A percentile compares a stretch with the other conserved stretches of the same genome.
Conservation (phyloP, 2,329 filamentous ascomycete species). For the Monilinia fructigena region DNA sequence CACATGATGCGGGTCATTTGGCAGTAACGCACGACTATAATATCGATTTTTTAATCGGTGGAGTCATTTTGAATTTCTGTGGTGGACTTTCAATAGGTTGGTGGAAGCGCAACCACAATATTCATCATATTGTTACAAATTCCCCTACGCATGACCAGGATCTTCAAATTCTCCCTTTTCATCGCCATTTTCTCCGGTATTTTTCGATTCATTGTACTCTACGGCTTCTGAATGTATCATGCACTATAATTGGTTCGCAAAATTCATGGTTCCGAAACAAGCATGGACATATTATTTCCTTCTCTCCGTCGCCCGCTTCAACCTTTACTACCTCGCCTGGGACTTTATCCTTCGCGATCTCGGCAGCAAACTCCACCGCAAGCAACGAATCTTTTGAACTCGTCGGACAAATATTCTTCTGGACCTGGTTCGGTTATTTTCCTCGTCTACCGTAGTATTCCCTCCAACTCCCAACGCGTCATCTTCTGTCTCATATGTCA, state of each 20-base stretch:
- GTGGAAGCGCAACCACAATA: conserved; percentile 97
- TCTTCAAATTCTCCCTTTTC: conserved; percentile 83
- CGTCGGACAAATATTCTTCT: conserved; percentile 76
- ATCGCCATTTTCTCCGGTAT: conserved; percentile 80
- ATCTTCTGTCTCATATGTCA: conserved; percentile 78
- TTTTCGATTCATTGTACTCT: conserved; percentile 70
- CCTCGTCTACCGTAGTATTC: conserved; percentile 70
- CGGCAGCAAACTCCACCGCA: conserved; percentile 72
- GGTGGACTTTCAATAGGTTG: conserved; percentile 89
- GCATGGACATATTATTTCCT: conserved; percentile 81
- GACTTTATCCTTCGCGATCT: conserved; percentile 68
- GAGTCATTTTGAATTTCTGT: conserved; percentile 86
- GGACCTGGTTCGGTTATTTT: conserved; percentile 82
- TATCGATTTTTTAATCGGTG: conserved; percentile 79
- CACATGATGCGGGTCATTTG: conserved; percentile 95
- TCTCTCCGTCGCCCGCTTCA: conserved; percentile 79
- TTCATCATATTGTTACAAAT: conserved; percentile 96
- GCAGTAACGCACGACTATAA: conserved; percentile 92
- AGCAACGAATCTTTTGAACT: conserved; percentile 79
- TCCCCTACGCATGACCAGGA: conserved; percentile 93
- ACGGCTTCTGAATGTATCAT: conserved; percentile 83
- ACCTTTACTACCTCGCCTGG: conserved; percentile 81
- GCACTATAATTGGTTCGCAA: conserved; percentile 72
- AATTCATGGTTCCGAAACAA: conserved; percentile 71
- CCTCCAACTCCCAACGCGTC: conserved; percentile 66